These are phyloP conservation scores for Cutaneotrichosporon arboriforme DNA, from an alignment of 1,284 basidiomycete genomes.

Conservation along the genomic window DNA sequence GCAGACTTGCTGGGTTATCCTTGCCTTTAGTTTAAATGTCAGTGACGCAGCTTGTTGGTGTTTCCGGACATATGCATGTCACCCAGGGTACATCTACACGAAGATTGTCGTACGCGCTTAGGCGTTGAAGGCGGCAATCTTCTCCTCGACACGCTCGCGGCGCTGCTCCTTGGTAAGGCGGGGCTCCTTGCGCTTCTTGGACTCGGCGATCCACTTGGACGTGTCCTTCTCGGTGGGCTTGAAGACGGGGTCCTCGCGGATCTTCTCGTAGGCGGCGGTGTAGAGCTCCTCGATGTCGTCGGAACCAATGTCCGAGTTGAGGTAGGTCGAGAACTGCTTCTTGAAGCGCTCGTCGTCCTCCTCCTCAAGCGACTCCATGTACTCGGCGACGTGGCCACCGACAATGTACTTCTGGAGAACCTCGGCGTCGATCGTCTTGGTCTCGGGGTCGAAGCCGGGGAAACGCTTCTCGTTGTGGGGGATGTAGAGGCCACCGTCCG, in stretches of 20 bases:
- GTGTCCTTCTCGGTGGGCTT: constrained; percentile 80
- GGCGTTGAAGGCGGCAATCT: constrained; percentile 5
- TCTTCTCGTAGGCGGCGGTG: constrained; percentile 81
- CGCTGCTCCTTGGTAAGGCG: constrained; percentile 77
- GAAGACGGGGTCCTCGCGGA: constrained; percentile 91
- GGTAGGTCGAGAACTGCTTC: constrained; percentile 95
- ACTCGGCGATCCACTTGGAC: constrained; percentile 87
- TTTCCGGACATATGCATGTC: constrained; percentile 5
- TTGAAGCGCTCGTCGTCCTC: constrained; percentile 99
- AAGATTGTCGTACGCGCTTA: neutral
- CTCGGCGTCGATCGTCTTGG: constrained; percentile 91
- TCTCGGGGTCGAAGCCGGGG: constrained; percentile 94
- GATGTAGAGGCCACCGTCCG: constrained; percentile 95
- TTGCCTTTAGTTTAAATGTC: no score
- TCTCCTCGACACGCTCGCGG: constrained; percentile 48
- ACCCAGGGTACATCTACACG: neutral
- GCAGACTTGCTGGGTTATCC: no score
- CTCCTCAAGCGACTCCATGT: constrained; percentile 99
- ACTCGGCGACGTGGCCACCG: constrained; percentile 97
- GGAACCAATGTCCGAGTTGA: constrained; percentile 89
- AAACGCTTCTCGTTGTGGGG: constrained; percentile 98
- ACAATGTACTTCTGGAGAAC: constrained; percentile 96
- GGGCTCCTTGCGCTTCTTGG: constrained; percentile 63
- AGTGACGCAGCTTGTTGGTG: neutral
- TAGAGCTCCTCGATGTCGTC: constrained; percentile 98